phyloP scores from a whole-genome alignment of 345 rosid species.

The Eucalyptus globulus region DNA sequence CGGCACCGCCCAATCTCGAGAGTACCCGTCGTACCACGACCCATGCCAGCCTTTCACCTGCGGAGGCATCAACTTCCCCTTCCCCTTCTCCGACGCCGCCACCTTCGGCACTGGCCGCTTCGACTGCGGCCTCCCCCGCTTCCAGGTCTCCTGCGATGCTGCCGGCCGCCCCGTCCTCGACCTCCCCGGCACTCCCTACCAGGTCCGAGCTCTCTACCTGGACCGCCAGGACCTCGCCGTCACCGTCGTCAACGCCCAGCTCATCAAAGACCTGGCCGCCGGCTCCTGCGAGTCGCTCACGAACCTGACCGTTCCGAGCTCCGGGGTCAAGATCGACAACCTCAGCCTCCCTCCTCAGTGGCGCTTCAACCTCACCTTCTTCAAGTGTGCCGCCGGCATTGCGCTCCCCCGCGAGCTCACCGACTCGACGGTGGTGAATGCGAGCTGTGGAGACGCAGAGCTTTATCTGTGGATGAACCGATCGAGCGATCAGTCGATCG shows the following conservation, averaged over 20 bases:
- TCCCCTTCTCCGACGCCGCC: constrained; percentile 13
- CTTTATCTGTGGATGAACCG: neutral
- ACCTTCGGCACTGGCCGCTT: neutral
- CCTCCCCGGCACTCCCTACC: neutral
- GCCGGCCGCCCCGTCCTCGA: neutral
- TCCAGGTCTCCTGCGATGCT: constrained; percentile 6
- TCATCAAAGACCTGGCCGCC: neutral
- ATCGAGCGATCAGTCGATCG: too few relatives aligned
- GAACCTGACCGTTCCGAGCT: neutral
- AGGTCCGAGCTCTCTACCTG: neutral
- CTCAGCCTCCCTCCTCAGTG: neutral
- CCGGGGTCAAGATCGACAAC: neutral
- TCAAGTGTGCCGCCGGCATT: neutral
- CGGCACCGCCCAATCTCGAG: neutral
- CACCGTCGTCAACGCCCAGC: constrained; percentile 2
- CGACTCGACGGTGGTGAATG: neutral
- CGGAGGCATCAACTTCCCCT: constrained; percentile 14
- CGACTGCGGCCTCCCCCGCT: constrained; percentile 20
- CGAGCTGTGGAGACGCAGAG: neutral
- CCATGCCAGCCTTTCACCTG: constrained; percentile 11
- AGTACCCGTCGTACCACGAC: neutral
- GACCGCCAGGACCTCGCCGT: neutral
- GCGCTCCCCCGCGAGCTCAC: neutral
- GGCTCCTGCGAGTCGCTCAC: constrained; percentile 4
- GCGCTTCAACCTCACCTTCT: constrained; percentile 1